phyloP scores from a whole-genome alignment of 768 basidiomycete species.

The Cantharellus anzutake region DNA sequence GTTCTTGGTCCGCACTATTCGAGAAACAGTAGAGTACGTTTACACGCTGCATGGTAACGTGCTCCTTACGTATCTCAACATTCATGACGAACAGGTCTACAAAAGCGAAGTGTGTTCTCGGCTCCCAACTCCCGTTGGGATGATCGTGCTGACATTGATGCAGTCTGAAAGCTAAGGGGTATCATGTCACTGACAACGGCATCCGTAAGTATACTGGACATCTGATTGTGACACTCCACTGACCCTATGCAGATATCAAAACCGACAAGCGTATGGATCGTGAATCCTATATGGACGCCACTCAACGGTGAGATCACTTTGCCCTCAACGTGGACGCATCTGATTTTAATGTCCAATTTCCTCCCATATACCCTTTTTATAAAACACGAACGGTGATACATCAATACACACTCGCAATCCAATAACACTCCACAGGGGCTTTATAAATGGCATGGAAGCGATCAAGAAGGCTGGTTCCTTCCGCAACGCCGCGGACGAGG shows the following conservation, averaged over 20 bases:
- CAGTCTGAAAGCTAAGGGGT: background rate
- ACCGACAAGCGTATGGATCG: background rate
- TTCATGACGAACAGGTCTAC: background rate
- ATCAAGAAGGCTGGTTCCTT: background rate
- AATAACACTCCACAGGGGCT: background rate
- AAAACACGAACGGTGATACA: no score
- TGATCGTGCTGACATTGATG: background rate
- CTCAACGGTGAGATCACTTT: background rate
- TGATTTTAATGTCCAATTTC: background rate
- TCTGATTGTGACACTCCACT: background rate
- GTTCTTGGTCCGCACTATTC: background rate
- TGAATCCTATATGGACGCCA: background rate
- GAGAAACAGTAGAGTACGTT: background rate
- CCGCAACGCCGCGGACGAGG: background rate
- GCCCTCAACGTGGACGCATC: background rate
- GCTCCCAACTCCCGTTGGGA: background rate
- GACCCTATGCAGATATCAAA: background rate
- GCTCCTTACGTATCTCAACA: background rate
- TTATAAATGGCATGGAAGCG: background rate
- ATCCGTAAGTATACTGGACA: background rate
- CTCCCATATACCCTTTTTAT: background rate
- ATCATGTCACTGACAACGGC: background rate
- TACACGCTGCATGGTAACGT: background rate
- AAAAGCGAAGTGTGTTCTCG: background rate
- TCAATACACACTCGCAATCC: no score